These are phyloP conservation scores for Sugiyamaella floridensis DNA, from an alignment of 805 yeast genomes.

Conservation along the genomic window DNA sequence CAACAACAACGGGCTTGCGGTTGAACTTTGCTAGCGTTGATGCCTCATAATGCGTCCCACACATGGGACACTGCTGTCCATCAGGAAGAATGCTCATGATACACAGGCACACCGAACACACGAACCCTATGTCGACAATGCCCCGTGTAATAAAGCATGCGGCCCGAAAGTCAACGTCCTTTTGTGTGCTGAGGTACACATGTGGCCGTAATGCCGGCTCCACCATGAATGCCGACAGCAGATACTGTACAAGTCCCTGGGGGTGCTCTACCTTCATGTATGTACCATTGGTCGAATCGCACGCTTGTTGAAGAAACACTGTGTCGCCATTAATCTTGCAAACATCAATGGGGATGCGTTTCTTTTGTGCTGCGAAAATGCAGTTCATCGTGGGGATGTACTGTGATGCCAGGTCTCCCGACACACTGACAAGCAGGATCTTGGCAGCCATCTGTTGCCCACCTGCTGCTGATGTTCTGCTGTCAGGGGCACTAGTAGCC, in stretches of 20 bases:
- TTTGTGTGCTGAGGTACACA: slow-evolving; percentile 72
- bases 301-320: slow-evolving; percentile 88
- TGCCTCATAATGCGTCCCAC: slow-evolving; percentile 71
- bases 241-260: slow-evolving; percentile 72
- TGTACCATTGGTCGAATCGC: slow-evolving; percentile 90
- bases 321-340: slow-evolving; percentile 70
- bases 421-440: slow-evolving; percentile 54
- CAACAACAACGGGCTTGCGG: slow-evolving; percentile 52
- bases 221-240: slow-evolving; percentile 72
- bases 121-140: slow-evolving; percentile 87
- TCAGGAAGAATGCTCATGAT: slow-evolving; percentile 47
- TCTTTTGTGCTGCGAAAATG: slow-evolving; percentile 92
- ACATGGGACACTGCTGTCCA: slow-evolving; percentile 71
- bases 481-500: neutral
- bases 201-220: slow-evolving; percentile 79
- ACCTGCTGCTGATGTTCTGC: neutral
- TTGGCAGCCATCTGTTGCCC: slow-evolving; percentile 41
- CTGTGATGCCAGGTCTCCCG: slow-evolving; percentile 68
- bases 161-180: slow-evolving; percentile 87
- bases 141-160: slow-evolving; percentile 89
- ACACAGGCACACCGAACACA: slow-evolving; percentile 91
- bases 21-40: slow-evolving; percentile 50
- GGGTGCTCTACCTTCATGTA: slow-evolving; percentile 65
- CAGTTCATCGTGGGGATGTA: slow-evolving; percentile 93
- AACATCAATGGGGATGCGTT: slow-evolving; percentile 77